Evolutionary conservation across 257 asterid species (phyloP).

Genomic region (Solanum chiquidenum): DNA sequence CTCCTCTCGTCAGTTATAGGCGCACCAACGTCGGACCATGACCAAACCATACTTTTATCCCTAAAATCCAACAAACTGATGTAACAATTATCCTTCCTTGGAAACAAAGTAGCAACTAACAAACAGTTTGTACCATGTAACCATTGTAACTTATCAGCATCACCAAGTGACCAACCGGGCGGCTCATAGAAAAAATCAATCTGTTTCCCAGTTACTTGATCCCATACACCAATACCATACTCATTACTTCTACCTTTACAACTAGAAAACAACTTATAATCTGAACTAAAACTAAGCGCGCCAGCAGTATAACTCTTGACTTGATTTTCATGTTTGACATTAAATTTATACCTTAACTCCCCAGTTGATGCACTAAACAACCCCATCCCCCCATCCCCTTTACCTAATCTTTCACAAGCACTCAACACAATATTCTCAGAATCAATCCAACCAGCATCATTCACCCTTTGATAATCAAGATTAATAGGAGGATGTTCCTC

Average conservation of each 20-base stretch:
- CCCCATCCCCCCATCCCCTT: constrained; percentile 89
- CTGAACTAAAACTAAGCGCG: constrained; percentile 57
- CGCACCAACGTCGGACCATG: constrained; percentile 68
- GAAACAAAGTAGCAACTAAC: constrained; percentile 77
- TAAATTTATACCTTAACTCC: constrained; percentile 54
- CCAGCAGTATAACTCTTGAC: constrained; percentile 74
- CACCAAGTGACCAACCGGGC: constrained; percentile 76
- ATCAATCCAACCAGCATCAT: constrained; percentile 73
- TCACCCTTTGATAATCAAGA: constrained; percentile 86
- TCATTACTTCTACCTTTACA: constrained; percentile 87
- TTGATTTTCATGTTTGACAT: constrained; percentile 59
- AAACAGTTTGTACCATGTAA: constrained; percentile 51
- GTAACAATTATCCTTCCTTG: constrained; percentile 84
- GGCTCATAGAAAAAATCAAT: constrained; percentile 84
- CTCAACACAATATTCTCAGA: constrained; percentile 54
- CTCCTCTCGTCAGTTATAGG: constrained; percentile 47
- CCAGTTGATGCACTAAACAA: constrained; percentile 52
- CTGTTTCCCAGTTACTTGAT: constrained; percentile 70
- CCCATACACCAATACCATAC: constrained; percentile 93
- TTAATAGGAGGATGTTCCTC: constrained; percentile 69
- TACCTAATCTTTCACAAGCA: constrained; percentile 74
- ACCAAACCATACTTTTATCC: constrained; percentile 79
- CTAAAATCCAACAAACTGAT: constrained; percentile 78
- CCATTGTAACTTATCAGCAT: constrained; percentile 89
- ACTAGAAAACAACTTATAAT: constrained; percentile 70